A percentile compares a stretch with the other conserved stretches of the same genome.
phyloP scores from a whole-genome alignment of 2,329 filamentous ascomycete species.

The Ophiocordyceps robertsii region DNA sequence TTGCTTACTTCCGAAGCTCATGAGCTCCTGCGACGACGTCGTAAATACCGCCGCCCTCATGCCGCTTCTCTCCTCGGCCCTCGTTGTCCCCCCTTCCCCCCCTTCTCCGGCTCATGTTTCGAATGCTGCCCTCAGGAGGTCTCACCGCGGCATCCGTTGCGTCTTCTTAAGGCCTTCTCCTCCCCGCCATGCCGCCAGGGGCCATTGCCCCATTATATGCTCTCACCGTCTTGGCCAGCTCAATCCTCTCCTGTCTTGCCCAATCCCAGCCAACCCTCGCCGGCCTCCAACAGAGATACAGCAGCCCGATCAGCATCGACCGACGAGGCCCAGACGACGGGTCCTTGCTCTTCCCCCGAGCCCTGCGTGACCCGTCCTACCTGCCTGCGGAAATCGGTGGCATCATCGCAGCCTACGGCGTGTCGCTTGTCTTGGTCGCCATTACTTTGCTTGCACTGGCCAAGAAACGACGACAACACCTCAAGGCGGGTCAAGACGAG shows the following conservation, averaged over 20 bases:
- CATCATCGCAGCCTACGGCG: conserved; percentile 71
- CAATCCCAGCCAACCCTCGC: background rate
- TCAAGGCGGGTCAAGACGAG: conserved; percentile 38
- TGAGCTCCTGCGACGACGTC: background rate
- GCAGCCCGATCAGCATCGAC: background rate
- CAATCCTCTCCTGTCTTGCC: background rate
- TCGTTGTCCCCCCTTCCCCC: conserved; percentile 21
- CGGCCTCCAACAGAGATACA: background rate
- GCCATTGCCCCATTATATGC: conserved; percentile 10
- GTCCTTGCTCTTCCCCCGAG: conserved; percentile 42
- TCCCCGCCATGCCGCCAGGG: conserved; percentile 27
- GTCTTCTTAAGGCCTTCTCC: conserved; percentile 16
- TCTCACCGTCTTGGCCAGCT: background rate
- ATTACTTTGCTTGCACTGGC: conserved; percentile 48
- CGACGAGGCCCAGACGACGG: conserved; percentile 23
- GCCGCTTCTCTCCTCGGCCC: background rate
- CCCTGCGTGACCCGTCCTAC: conserved; percentile 46
- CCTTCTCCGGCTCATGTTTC: conserved; percentile 37
- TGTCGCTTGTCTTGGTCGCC: conserved; percentile 63
- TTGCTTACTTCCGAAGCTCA: conserved; percentile 27
- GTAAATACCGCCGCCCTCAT: background rate
- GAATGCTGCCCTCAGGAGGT: conserved; percentile 29
- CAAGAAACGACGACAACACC: conserved; percentile 38
- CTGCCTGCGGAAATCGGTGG: conserved; percentile 74
- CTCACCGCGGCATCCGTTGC: conserved; percentile 18